phyloP scores from a whole-genome alignment of 768 basidiomycete genomes.

The Leccinellum albellum region DNA sequence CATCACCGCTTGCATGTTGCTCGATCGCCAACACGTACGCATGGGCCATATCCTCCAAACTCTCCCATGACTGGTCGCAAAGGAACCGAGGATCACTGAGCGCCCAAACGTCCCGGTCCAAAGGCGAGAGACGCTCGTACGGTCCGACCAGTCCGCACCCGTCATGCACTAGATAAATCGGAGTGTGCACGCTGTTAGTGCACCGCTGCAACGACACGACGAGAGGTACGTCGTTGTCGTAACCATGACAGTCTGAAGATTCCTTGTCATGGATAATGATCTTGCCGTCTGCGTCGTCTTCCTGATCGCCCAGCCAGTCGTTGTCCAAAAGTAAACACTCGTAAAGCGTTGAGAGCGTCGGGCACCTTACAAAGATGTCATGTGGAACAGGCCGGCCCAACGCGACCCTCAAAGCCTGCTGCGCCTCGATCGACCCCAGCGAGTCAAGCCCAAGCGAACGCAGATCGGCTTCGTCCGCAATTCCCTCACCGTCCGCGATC shows the following conservation, averaged over 20 bases:
- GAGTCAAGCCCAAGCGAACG: constrained; percentile 59
- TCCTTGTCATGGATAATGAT: not conserved
- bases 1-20: constrained; percentile 31
- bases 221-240: not conserved
- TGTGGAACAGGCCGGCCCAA: constrained; percentile 42
- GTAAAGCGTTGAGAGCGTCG: constrained; percentile 33
- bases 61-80: constrained; percentile 43
- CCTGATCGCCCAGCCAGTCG: not conserved
- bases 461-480: constrained; percentile 46
- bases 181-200: constrained; percentile 22
- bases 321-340: not conserved
- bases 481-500: constrained; percentile 25
- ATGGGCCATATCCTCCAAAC: constrained; percentile 55
- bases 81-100: constrained; percentile 55
- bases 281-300: not conserved
- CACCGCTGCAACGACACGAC: constrained; percentile 9
- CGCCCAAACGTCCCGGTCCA: constrained; percentile 57
- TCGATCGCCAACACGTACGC: too few relatives aligned
- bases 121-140: constrained; percentile 41
- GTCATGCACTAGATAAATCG: constrained; percentile 68
- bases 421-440: constrained; percentile 58
- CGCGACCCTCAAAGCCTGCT: constrained; percentile 43
- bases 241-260: not conserved
- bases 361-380: constrained; percentile 38
- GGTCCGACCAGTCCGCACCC: constrained; percentile 62